Conservation (phyloP, 2,329 filamentous ascomycete genomes). For the Nemania sp. region DNA sequence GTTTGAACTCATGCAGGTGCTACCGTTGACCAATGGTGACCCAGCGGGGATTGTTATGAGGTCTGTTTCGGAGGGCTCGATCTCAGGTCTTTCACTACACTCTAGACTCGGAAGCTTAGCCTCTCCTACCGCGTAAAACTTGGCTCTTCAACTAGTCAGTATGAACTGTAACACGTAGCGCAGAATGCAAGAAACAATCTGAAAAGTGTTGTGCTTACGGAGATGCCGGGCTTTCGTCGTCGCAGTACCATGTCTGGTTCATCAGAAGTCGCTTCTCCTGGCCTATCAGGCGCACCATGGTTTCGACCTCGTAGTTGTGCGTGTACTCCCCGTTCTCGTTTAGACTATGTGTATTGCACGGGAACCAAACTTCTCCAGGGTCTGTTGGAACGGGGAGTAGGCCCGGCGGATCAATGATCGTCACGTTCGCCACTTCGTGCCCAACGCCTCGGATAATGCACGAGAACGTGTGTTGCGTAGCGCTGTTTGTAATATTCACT, state of each 20-base stretch:
- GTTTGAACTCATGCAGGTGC: background rate
- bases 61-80: slow-evolving; percentile 3
- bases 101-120: background rate
- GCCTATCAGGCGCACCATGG: slow-evolving; percentile 4
- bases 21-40: slow-evolving; percentile 6
- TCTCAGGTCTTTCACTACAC: background rate
- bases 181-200: too few species aligned
- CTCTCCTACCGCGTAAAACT: background rate
- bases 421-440: slow-evolving; percentile 10
- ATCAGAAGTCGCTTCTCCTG: background rate
- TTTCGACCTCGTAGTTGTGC: slow-evolving; percentile 13
- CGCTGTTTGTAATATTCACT: slow-evolving; percentile 10
- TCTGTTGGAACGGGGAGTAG: background rate
- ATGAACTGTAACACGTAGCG: background rate
- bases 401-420: slow-evolving; percentile 1
- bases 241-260: slow-evolving; percentile 16
- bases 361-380: background rate
- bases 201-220: background rate
- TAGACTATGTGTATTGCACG: background rate
- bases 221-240: background rate
- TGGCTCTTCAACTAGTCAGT: background rate
- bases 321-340: background rate
- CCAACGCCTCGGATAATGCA: background rate
- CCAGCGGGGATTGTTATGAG: background rate
- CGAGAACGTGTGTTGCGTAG: slow-evolving; percentile 2